Conservation (phyloP, 768 basidiomycete genomes). For the Psilocybe azurescens region DNA sequence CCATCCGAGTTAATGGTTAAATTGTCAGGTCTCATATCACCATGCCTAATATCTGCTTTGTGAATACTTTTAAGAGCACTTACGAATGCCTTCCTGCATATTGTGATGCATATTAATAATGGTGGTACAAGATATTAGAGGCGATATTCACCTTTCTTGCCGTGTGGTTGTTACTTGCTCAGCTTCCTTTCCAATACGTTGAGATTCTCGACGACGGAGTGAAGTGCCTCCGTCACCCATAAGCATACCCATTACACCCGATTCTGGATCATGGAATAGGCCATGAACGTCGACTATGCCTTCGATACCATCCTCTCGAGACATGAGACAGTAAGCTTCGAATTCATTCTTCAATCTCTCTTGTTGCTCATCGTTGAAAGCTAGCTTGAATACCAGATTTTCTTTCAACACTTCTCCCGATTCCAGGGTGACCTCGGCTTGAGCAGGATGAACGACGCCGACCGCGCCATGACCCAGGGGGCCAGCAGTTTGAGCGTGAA, state of each 20-base stretch:
- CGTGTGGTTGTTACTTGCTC: too few relatives aligned
- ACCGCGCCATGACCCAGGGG: too few relatives aligned
- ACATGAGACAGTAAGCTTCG: constrained; percentile 21
- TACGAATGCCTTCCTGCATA: constrained; percentile 18
- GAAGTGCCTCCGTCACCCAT: constrained; percentile 17
- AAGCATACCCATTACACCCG: constrained; percentile 16
- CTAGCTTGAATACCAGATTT: too few relatives aligned
- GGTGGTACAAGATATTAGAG: neutral
- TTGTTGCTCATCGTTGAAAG: constrained; percentile 7
- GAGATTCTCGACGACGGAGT: neutral
- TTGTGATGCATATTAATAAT: neutral
- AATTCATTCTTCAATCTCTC: constrained; percentile 22
- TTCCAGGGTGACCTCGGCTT: too few relatives aligned
- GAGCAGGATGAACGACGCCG: too few relatives aligned
- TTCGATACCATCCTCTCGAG: neutral
- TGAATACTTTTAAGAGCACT: constrained; percentile 26
- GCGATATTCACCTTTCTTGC: neutral
- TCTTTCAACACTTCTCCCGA: too few relatives aligned
- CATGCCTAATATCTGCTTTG: neutral
- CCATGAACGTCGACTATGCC: constrained; percentile 21
- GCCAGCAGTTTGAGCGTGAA: too few relatives aligned
- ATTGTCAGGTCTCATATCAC: neutral
- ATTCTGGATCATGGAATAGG: constrained; percentile 20
- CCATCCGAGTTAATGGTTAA: neutral
- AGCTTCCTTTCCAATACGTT: neutral